Percentiles rank a stretch among this genome's conserved stretches.
Conservation (phyloP, 2,329 filamentous ascomycete species). For the Mycosphaerelloides madeirae region DNA sequence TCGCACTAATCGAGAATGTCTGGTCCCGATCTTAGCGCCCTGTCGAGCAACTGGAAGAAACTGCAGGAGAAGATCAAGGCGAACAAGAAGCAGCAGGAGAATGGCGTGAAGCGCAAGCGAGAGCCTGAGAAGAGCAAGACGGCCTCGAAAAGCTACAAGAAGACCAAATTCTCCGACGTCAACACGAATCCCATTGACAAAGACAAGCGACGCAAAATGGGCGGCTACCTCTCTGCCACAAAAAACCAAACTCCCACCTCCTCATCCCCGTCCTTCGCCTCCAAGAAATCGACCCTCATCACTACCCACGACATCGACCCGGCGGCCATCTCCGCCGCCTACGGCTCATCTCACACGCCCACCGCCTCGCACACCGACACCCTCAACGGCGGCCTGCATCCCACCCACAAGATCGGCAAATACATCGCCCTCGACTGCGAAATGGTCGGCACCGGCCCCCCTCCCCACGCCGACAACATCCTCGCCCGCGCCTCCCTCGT, state of each 20-base stretch:
- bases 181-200: slow-evolving; percentile 4
- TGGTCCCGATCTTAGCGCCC: slow-evolving; percentile 32
- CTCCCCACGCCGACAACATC: slow-evolving; percentile 64
- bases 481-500: slow-evolving; percentile 85
- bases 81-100: slow-evolving; percentile 32
- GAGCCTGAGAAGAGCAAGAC: slow-evolving; percentile 16
- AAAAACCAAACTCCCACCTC: too few relatives aligned
- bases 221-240: slow-evolving; percentile 36
- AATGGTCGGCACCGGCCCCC: slow-evolving; percentile 83
- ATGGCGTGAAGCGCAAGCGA: slow-evolving; percentile 34
- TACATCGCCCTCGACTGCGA: slow-evolving; percentile 94
- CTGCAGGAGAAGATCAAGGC: slow-evolving; percentile 56
- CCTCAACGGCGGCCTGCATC: slow-evolving; percentile 41
- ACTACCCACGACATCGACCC: slow-evolving; percentile 48
- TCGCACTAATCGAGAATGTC: slow-evolving; percentile 31
- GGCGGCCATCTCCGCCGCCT: slow-evolving; percentile 58
- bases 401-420: slow-evolving; percentile 69
- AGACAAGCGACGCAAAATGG: slow-evolving; percentile 48
- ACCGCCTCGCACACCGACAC: slow-evolving; percentile 49
- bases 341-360: slow-evolving; percentile 58
- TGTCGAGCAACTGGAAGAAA: slow-evolving; percentile 69
- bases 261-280: slow-evolving; percentile 45
- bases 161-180: slow-evolving; percentile 15
- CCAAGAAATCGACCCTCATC: slow-evolving; percentile 39
- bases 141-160: slow-evolving; percentile 18